phyloP scores from a whole-genome alignment of 2,329 filamentous ascomycete genomes.

The Talaromyces sp. region DNA sequence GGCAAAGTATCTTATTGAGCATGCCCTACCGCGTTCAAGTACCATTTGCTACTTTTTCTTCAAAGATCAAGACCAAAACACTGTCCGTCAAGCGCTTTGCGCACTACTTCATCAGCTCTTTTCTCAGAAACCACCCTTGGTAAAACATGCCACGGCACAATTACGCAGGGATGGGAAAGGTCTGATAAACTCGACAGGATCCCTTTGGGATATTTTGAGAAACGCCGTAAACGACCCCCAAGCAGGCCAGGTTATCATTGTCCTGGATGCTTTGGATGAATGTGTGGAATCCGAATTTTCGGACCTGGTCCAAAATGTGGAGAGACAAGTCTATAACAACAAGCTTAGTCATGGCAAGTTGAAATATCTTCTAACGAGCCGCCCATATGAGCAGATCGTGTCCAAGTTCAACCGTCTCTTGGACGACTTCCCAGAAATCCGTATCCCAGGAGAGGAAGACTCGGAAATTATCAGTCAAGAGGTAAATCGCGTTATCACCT shows the following conservation, averaged over 20 bases:
- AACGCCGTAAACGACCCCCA: conserved; percentile 25
- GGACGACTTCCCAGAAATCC: conserved; percentile 25
- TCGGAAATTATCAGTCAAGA: conserved; percentile 36
- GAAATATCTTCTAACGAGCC: conserved; percentile 37
- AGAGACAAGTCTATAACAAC: not conserved
- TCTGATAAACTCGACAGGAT: conserved; percentile 22
- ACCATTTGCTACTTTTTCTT: conserved; percentile 47
- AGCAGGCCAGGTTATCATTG: conserved; percentile 31
- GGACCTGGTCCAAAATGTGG: conserved; percentile 19
- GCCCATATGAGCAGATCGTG: conserved; percentile 29
- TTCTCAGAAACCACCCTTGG: conserved; percentile 27
- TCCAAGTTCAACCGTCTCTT: conserved; percentile 18
- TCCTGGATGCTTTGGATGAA: conserved; percentile 45
- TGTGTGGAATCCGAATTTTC: conserved; percentile 26
- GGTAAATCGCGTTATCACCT: conserved; percentile 34
- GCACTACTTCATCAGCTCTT: conserved; percentile 43
- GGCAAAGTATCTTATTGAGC: conserved; percentile 11
- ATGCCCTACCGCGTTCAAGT: conserved; percentile 28
- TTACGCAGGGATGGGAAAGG: conserved; percentile 25
- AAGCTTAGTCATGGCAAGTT: conserved; percentile 18
- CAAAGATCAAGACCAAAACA: conserved; percentile 40
- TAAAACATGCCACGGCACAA: conserved; percentile 31
- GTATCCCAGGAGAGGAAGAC: conserved; percentile 37
- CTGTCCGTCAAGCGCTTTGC: conserved; percentile 35
- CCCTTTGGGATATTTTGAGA: conserved; percentile 36